These are phyloP conservation scores for Forsythia suspensa DNA, from an alignment of 257 asterid genomes.

Conservation along the genomic window DNA sequence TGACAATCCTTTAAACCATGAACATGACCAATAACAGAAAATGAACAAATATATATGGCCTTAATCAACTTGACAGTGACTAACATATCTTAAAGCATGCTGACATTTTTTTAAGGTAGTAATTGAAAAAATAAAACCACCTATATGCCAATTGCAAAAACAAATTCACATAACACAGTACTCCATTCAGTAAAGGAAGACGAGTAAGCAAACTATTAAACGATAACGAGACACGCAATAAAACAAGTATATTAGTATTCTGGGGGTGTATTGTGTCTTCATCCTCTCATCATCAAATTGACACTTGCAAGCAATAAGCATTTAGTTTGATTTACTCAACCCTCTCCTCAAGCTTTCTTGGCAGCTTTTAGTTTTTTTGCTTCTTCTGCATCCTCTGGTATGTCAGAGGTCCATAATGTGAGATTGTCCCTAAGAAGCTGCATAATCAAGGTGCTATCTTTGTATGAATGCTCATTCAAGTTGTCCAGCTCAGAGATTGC, in stretches of 20 bases:
- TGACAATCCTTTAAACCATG: too few species aligned
- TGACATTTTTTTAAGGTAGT: too few species aligned
- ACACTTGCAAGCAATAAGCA: too few species aligned
- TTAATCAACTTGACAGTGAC: too few species aligned
- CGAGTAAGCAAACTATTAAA: conserved; percentile 20
- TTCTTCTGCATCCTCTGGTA: conserved; percentile 82
- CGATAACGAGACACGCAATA: conserved; percentile 22
- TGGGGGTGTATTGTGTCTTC: conserved; percentile 29
- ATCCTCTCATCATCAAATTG: conserved; percentile 14
- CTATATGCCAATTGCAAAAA: too few species aligned
- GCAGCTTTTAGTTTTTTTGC: conserved; percentile 50
- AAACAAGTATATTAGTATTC: conserved; percentile 21
- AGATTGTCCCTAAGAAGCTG: conserved; percentile 95
- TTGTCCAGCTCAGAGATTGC: conserved; percentile 86
- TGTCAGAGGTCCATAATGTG: conserved; percentile 89
- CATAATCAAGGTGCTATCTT: conserved; percentile 89
- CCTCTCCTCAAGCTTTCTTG: conserved; percentile 58
- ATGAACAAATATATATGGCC: too few species aligned
- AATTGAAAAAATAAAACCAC: conserved; percentile 45
- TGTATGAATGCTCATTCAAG: conserved; percentile 84
- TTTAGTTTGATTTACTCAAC: too few species aligned
- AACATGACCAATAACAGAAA: too few species aligned
- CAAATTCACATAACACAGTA: conserved; percentile 16
- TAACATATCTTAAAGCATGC: too few species aligned
- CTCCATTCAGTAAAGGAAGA: conserved; percentile 21